Base-by-base conservation (phyloP, 2,329 filamentous ascomycete species). In the Fusarium sp. region DNA sequence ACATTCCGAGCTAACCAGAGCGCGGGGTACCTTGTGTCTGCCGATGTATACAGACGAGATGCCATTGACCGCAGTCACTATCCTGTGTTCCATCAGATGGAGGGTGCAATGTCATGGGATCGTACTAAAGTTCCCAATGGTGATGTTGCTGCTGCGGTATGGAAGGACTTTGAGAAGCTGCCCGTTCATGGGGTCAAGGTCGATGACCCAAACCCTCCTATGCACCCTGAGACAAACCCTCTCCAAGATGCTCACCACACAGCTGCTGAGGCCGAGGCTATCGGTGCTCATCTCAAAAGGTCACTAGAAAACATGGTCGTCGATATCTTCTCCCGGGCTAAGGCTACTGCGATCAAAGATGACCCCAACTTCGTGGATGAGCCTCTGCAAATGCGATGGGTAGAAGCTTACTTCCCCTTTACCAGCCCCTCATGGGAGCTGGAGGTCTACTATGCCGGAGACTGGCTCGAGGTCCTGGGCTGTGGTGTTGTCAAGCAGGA, bases 11-110 rank as follows among this genome's bases (percentile, higher is more conserved):
- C 89, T 67, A 90, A 95, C 83, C 84, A 89, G 62, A 93, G 89
- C 77, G 88, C 91, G 42, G 96, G 96, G 7, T 99, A 95, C 81
- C 92, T 97, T 39, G 93, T 99, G 80, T 93, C 93, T 67, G 96
- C 96, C 30, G 96, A 99, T 81, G 96, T 99, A 24, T 99, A 98
- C 83, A 91, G 96, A 48, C 89, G 96, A 74, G 96, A 99, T 88
- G 95, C 96, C 64, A 93, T 99, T 79, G 96, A 99, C 83, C 90
- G 94, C 64, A 96, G 92, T 77, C 96, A 99, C 84, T 98, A 98
- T 83, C 96, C 96, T 1, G 91, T 97, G 66, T 99, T 99, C 83
- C 96, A 99, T 84, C 96, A 99, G 84, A 98, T 98, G 95, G 96
- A 99, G 82, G 96, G 95, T 18, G 96, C 96, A 14, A 89, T 93